A percentile compares a stretch with the other conserved stretches of the same genome.
phyloP scores from a whole-genome alignment of 441 rosid species.

The Gossypium schwendimanii region DNA sequence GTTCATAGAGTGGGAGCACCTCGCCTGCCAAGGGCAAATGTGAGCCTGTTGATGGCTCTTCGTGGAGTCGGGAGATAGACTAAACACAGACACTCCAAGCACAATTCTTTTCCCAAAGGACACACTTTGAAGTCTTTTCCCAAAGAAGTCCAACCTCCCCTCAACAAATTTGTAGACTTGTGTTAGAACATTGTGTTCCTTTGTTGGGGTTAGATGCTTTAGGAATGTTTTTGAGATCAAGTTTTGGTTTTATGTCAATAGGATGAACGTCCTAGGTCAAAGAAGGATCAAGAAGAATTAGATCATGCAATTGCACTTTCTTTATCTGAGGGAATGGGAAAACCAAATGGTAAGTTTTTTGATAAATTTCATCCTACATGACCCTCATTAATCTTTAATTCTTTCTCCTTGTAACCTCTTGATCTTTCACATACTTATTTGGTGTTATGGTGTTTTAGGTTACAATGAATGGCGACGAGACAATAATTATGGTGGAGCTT shows the following conservation, averaged over 20 bases:
- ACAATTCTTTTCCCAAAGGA: no score
- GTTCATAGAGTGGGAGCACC: no score
- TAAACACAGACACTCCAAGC: no score
- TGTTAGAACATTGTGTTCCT: no score
- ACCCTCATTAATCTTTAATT: background rate
- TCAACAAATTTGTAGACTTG: no score
- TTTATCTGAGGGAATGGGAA: constrained; percentile 46
- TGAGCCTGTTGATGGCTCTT: no score
- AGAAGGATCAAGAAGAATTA: constrained; percentile 60
- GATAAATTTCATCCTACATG: background rate
- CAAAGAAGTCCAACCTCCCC: no score
- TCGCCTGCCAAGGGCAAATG: no score
- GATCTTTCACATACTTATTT: background rate
- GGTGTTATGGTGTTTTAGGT: constrained; percentile 29
- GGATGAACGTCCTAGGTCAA: constrained; percentile 57
- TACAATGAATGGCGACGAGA: constrained; percentile 35
- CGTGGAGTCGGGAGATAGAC: no score
- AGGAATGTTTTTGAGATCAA: background rate
- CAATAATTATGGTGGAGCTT: constrained; percentile 31
- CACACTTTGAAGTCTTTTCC: no score
- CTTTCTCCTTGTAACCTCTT: background rate
- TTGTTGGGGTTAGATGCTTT: no score
- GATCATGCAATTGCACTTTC: constrained; percentile 66
- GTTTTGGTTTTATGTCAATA: constrained; percentile 17
- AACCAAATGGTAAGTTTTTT: constrained; percentile 42